Evolutionary conservation across 2,329 filamentous ascomycete species (phyloP).

Genomic region (Hymenoscyphus albidus): DNA sequence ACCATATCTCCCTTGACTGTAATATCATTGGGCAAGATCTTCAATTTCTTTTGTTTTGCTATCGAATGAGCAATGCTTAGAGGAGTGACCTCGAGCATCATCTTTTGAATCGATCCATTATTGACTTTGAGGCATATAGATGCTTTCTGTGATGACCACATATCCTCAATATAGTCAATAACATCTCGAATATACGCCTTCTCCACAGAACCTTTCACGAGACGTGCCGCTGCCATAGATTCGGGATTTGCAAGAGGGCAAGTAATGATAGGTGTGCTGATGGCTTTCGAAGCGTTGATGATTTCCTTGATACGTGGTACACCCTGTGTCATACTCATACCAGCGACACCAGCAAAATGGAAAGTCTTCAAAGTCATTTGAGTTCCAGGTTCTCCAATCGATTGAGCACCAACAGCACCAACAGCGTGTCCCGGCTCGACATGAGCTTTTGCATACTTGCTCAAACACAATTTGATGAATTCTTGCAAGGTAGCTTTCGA

Average conservation of each 20-base stretch:
- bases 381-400: slow-evolving; percentile 95
- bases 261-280: slow-evolving; percentile 90
- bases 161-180: slow-evolving; percentile 77
- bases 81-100: slow-evolving; percentile 75
- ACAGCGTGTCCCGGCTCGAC: slow-evolving; percentile 95
- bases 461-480: slow-evolving; percentile 79
- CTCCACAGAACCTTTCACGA: slow-evolving; percentile 91
- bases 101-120: slow-evolving; percentile 68
- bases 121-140: slow-evolving; percentile 82
- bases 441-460: slow-evolving; percentile 86
- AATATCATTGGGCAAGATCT: slow-evolving; percentile 64
- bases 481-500: slow-evolving; percentile 67
- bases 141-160: slow-evolving; percentile 73
- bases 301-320: slow-evolving; percentile 99
- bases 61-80: slow-evolving; percentile 75
- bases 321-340: slow-evolving; percentile 99
- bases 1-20: slow-evolving; percentile 61
- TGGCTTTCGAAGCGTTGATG: slow-evolving; percentile 93
- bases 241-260: slow-evolving; percentile 77
- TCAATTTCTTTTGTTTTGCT: slow-evolving; percentile 76
- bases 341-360: slow-evolving; percentile 99
- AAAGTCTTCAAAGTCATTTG: slow-evolving; percentile 99
- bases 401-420: slow-evolving; percentile 93
- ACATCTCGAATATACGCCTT: slow-evolving; percentile 87
- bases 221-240: slow-evolving; percentile 74